Evolutionary conservation across 768 basidiomycete species (phyloP), one percentile per base, ranked within the genome.

Genomic region (Suillus lakei): DNA sequence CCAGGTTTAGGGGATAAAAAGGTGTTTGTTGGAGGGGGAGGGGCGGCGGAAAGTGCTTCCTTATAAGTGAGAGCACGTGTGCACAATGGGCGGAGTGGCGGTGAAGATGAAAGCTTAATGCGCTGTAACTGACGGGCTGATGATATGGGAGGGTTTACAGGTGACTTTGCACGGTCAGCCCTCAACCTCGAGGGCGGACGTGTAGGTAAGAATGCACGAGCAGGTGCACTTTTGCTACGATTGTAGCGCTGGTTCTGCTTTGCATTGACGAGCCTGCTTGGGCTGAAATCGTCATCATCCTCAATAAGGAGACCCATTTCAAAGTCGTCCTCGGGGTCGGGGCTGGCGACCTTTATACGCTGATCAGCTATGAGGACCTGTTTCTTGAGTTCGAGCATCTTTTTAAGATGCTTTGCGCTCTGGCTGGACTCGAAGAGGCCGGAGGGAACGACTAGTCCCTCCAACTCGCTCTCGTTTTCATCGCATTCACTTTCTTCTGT

Each of bases 231-330:
- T 72, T 85, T 85, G 69, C 87, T 89, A 59, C 90, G 86, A 55
- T 78, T 79, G 67, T 80, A 78, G 68, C 78, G 84, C 63, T 80
- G 78, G 23, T 79, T 77, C 66, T 85, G 81, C 67, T 83, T 81
- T 18, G 76, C 75, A 44, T 83, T 86, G 73, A 83, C 79, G 26
- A 95, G 84, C 61, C 91, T 83, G 74, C 90, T 91, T 16, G 92
- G 91, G 72, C 90, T 93, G 56, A 95, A 86, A 72, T 95, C 92
- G 61, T 84, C 85, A 73, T 93, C 93, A 67, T 92, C 91, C 71
- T 91, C 89, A 70, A 96, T 89, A 68, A 94, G 85, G 61, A 96
- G 88, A 16, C 93, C 93, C 66, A 85, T 85, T 77, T 96, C 93
- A 67, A 95, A 94, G 74, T 94, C 91, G 66, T 95, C 93, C 70